Evolutionary conservation across 352 stramenopile genomes (phyloP).

Genomic region (Blastocystis sp.): DNA sequence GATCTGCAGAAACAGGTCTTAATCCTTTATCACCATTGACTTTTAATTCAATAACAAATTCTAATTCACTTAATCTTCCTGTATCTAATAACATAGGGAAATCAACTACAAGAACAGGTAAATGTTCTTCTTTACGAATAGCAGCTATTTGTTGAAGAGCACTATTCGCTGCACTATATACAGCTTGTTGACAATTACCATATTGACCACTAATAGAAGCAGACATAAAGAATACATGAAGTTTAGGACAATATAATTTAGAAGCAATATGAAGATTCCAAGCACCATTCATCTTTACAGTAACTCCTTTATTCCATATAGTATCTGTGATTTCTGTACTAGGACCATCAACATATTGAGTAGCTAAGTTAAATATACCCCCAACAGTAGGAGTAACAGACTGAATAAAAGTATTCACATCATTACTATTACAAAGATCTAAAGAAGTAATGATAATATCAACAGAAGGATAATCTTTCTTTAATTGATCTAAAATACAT

Average conservation of each 20-base stretch:
- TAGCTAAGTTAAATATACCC: constrained; percentile 17
- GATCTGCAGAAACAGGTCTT: no score
- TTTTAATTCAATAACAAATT: no score
- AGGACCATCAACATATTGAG: constrained; percentile 18
- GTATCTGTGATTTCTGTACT: constrained; percentile 1
- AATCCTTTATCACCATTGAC: no score
- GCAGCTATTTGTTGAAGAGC: constrained; percentile 1
- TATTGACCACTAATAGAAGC: constrained; percentile 4
- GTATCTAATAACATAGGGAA: no score
- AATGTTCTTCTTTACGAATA: background rate
- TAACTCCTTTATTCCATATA: constrained; percentile 7
- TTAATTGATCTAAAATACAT: background rate
- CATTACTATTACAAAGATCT: background rate
- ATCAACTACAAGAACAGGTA: background rate
- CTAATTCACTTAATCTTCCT: no score
- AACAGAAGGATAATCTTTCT: background rate
- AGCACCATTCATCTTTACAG: constrained; percentile 9
- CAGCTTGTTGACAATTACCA: constrained; percentile 19
- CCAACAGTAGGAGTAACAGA: constrained; percentile 5
- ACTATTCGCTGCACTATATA: constrained; percentile 15
- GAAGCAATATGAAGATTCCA: constrained; percentile 26
- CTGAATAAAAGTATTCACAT: no score
- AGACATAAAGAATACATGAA: constrained; percentile 29
- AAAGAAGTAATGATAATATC: background rate
- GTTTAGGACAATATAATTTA: background rate